Evolutionary conservation across 371 early-diverging fungal genomes (phyloP).

Genomic region (Mortierella sp.): DNA sequence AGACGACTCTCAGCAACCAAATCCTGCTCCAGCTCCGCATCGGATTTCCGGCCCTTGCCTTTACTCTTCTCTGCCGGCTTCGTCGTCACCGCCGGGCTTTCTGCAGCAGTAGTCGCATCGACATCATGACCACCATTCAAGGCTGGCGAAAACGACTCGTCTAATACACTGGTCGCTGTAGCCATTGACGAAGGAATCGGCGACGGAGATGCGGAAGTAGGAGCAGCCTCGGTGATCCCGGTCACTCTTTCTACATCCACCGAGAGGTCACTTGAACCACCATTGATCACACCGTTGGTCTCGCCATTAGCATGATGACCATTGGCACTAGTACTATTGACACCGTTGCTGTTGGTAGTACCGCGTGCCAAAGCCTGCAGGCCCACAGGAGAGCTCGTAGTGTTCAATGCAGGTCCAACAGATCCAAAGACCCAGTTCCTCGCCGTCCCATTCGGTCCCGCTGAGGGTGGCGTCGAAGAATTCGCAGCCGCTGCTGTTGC

Average conservation of each 20-base stretch:
- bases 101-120: neutral
- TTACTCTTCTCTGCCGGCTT: conserved; percentile 11
- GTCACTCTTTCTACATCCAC: neutral
- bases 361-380: conserved; percentile 19
- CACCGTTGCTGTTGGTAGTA: neutral
- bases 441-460: conserved; percentile 10
- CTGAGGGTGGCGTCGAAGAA: conserved; percentile 7
- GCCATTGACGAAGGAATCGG: conserved; percentile 11
- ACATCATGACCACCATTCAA: neutral
- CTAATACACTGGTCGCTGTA: too few relatives aligned
- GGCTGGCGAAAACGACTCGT: too few relatives aligned
- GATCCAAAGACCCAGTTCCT: conserved; percentile 23
- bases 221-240: neutral
- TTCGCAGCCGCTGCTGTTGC: conserved; percentile 4
- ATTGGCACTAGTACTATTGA: neutral
- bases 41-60: conserved; percentile 41
- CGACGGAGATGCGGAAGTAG: neutral
- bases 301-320: neutral
- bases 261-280: neutral
- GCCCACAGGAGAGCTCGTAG: conserved; percentile 18
- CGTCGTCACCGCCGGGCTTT: neutral
- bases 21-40: conserved; percentile 28
- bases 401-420: neutral
- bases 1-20: neutral
- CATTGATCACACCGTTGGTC: neutral